These are phyloP conservation scores for Dryas integrifolia DNA, from an alignment of 331 rosid species.

Conservation along the genomic window DNA sequence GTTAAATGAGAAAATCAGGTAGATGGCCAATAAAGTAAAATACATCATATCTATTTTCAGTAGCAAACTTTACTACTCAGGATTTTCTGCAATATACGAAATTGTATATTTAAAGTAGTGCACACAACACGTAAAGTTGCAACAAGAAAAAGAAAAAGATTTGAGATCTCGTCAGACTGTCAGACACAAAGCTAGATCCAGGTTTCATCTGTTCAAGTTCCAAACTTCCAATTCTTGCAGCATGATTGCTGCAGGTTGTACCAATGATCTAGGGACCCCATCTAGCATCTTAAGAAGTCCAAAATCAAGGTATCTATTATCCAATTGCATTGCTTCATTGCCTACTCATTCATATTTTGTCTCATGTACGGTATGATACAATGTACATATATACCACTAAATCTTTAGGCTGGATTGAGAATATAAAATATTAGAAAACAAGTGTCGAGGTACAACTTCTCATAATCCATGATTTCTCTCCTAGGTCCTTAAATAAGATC, in stretches of 20 bases:
- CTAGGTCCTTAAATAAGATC: background rate
- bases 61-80: background rate
- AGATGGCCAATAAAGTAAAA: constrained; percentile 33
- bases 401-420: no score
- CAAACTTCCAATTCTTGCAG: background rate
- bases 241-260: no score
- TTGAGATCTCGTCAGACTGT: background rate
- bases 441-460: background rate
- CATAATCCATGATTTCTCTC: background rate
- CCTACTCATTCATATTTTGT: background rate
- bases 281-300: background rate
- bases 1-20: constrained; percentile 67
- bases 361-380: background rate
- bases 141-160: background rate
- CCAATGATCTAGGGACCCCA: background rate
- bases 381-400: no score
- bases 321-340: background rate
- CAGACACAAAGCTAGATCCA: background rate
- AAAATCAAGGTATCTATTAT: no score
- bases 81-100: background rate
- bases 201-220: no score
- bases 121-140: background rate
- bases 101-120: background rate
- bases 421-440: background rate
- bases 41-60: background rate